These are phyloP conservation scores for Kazachstania sp. DNA, from an alignment of 1,139 yeast genomes.

Conservation along the genomic window DNA sequence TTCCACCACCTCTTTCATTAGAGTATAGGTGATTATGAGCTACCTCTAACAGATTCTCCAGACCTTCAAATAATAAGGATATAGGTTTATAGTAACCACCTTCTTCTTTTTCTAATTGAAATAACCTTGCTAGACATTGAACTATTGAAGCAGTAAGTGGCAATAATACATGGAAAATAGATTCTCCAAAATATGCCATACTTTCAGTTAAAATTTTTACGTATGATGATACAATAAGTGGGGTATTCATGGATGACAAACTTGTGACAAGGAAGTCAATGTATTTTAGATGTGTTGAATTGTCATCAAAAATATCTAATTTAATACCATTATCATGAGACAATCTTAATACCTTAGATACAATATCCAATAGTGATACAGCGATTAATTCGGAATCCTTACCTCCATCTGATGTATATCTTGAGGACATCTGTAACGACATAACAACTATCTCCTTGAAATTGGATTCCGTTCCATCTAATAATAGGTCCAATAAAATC, in stretches of 20 bases:
- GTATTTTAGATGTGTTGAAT: conserved; percentile 27
- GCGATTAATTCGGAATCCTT: conserved; percentile 27
- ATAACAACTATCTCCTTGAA: conserved; percentile 36
- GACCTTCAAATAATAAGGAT: conserved; percentile 48
- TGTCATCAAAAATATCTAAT: conserved; percentile 28
- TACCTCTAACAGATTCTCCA: conserved; percentile 52
- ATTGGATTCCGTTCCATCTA: conserved; percentile 50
- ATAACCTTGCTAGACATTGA: conserved; percentile 21
- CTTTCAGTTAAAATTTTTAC: conserved; percentile 29
- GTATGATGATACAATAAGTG: conserved; percentile 28
- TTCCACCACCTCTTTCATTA: conserved; percentile 25
- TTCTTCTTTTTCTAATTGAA: conserved; percentile 15
- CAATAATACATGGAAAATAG: conserved; percentile 27
- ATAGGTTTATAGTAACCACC: conserved; percentile 32
- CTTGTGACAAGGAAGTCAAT: conserved; percentile 30
- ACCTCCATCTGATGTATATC: conserved; percentile 22
- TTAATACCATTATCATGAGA: conserved; percentile 28
- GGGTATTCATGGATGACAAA: conserved; percentile 25
- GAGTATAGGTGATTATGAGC: conserved; percentile 49
- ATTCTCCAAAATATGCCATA: conserved; percentile 24
- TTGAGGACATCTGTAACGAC: conserved; percentile 30
- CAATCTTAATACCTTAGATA: conserved; percentile 26
- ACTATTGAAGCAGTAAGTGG: conserved; percentile 31
- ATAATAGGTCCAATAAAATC: conserved; percentile 37
- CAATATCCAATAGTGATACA: conserved; percentile 27